These are phyloP conservation scores for Dichotomopilus funicola DNA, from an alignment of 2,329 filamentous ascomycete species.

Conservation along the genomic window DNA sequence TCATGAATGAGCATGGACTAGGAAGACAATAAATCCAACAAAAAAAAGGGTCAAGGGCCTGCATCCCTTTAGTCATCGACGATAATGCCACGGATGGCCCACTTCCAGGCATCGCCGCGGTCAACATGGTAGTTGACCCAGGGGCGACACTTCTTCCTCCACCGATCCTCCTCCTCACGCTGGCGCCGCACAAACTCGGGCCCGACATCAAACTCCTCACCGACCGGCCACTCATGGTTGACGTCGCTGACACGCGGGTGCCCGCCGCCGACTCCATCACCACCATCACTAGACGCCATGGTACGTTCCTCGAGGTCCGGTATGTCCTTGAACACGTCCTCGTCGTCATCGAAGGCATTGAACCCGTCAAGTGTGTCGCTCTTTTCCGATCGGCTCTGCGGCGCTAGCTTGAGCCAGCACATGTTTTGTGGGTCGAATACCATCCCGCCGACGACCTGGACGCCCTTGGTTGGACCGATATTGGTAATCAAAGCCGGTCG, in stretches of 20 bases:
- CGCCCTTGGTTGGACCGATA: conserved; percentile 73
- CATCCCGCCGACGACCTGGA: conserved; percentile 96
- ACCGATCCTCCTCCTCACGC: conserved; percentile 83
- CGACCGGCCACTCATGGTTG: conserved; percentile 76
- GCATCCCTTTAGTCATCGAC: conserved; percentile 15
- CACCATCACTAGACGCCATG: conserved; percentile 42
- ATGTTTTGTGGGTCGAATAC: conserved; percentile 95
- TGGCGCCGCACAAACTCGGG: conserved; percentile 88
- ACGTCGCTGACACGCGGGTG: conserved; percentile 52
- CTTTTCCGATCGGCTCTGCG: conserved; percentile 38
- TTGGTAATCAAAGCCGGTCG: conserved; percentile 83
- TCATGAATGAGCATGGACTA: too few species aligned
- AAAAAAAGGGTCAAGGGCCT: neutral
- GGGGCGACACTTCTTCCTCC: conserved; percentile 78
- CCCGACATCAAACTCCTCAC: conserved; percentile 95
- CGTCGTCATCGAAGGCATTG: conserved; percentile 73
- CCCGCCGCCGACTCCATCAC: conserved; percentile 10
- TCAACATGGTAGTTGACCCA: conserved; percentile 62
- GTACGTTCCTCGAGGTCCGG: conserved; percentile 75
- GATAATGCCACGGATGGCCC: conserved; percentile 63
- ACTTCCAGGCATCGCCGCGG: conserved; percentile 62
- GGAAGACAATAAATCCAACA: too few species aligned
- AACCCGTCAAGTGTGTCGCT: conserved; percentile 57
- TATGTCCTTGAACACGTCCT: conserved; percentile 92
- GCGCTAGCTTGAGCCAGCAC: conserved; percentile 85